Base-by-base conservation (phyloP, 345 rosid genomes). In the Bretschneidera sinensis region DNA sequence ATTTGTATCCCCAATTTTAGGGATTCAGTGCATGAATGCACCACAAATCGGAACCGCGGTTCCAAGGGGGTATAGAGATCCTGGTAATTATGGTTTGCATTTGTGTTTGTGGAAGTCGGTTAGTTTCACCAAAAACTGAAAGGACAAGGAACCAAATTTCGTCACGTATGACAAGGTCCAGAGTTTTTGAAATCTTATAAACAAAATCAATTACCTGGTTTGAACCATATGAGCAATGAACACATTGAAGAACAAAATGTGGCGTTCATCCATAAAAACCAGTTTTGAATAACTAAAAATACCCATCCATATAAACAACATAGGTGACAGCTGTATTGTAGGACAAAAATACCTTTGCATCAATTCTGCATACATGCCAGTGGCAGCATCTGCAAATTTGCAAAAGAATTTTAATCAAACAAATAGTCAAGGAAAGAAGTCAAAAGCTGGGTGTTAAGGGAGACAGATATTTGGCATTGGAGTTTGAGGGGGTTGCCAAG, bases 321-420 rank as follows among this genome's bases (percentile, higher is more conserved):
- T 28, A 8, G 8, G 33, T 28, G 33, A 28, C 33, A 28, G 8
- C 3, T 48, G 1, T 13, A 21, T 61, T 43, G 61, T 48, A 28
- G 50, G 43, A 33, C 24, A 1, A 2, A 50, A 59, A 21, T 70
- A 92, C 96, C 96, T 92, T 47, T 75, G 85, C 80, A 88, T 76
- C 63, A 92, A 66, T 64, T 86, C 86, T 39, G 96, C 79, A 70
- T 86, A 92, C 80, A 86, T 78, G 66, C 98, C 95, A 19, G 92
- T 86, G 64, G 95, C 95, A 59, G 96, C 98, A 78, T 92, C 98
- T 92, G 77, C 68, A 71, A 51, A 63, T 52, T 17, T 22, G 17
- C 7, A 19, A 67, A 61, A n/a, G 59, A 48, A 47, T 25, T 39
- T 62, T 63, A 66, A 10, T 55, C 52, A 47, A 39, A 55, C 13